Evolutionary conservation across 495 filamentous ascomycete genomes (phyloP).

Genomic region (Annulohypoxylon maeteangense): DNA sequence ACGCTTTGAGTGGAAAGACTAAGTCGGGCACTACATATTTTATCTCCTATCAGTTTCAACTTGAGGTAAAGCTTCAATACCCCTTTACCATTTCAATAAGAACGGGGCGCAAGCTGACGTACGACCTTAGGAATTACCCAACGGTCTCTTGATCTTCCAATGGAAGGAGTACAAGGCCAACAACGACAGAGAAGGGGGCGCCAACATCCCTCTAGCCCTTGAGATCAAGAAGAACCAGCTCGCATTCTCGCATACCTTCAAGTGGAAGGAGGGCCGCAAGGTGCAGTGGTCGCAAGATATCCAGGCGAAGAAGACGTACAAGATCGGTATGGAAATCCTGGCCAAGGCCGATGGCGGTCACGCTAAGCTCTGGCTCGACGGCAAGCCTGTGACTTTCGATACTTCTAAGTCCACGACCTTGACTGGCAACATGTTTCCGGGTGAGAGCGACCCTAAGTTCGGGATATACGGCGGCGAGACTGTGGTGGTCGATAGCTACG

Average conservation of each 20-base stretch:
- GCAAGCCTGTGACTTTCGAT: conserved; percentile 34
- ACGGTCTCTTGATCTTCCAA: conserved; percentile 34
- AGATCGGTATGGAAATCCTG: conserved; percentile 33
- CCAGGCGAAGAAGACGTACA: conserved; percentile 23
- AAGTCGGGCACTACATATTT: conserved; percentile 36
- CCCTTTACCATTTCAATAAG: not conserved
- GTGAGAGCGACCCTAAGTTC: conserved; percentile 34
- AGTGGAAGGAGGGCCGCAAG: conserved; percentile 26
- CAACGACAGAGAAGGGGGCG: conserved; percentile 26
- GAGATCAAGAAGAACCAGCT: conserved; percentile 23
- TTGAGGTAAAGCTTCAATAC: conserved; percentile 9
- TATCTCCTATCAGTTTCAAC: conserved; percentile 34
- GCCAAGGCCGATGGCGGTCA: conserved; percentile 25
- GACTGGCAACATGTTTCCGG: conserved; percentile 31
- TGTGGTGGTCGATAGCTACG: conserved; percentile 29
- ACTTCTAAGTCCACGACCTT: conserved; percentile 30
- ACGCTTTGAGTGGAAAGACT: conserved; percentile 24
- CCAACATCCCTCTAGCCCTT: conserved; percentile 30
- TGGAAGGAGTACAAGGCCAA: conserved; percentile 39
- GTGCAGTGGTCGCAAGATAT: conserved; percentile 30
- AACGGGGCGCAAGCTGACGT: not conserved
- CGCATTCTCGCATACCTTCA: conserved; percentile 23
- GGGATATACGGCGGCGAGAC: conserved; percentile 36
- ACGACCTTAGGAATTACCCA: conserved; percentile 19
- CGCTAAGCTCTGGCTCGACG: conserved; percentile 36